phyloP scores from a whole-genome alignment of 1,284 basidiomycete genomes.

The Boletus chippewaensis region DNA sequence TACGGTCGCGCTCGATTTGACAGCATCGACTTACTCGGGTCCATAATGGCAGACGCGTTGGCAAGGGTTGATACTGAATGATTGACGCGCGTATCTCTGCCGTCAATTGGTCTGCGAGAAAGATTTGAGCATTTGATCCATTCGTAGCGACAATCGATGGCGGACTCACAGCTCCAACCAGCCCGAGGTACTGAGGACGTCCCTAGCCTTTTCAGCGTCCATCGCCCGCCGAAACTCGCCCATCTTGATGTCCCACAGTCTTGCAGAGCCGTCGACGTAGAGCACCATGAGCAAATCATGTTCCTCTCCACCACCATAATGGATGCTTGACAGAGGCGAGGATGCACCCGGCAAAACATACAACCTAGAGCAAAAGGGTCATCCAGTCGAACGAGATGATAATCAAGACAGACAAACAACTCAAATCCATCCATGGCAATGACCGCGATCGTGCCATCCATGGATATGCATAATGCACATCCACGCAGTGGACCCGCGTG shows the following conservation, averaged over 20 bases:
- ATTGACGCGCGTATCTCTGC: slow-evolving; percentile 20
- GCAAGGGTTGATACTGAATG: slow-evolving; percentile 25
- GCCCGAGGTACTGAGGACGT: slow-evolving; percentile 60
- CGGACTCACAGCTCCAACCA: slow-evolving; percentile 65
- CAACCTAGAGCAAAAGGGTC: slow-evolving; percentile 39
- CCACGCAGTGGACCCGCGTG: slow-evolving; percentile 57
- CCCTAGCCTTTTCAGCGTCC: slow-evolving; percentile 67
- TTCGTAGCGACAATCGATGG: background rate
- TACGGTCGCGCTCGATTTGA: background rate
- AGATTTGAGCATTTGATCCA: background rate
- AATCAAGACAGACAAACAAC: slow-evolving; percentile 46
- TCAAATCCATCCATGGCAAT: slow-evolving; percentile 72
- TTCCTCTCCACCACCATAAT: slow-evolving; percentile 45
- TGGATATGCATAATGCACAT: slow-evolving; percentile 67
- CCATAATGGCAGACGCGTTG: slow-evolving; percentile 6
- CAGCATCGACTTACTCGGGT: slow-evolving; percentile 21
- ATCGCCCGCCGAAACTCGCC: slow-evolving; percentile 85
- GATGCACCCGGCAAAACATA: slow-evolving; percentile 76
- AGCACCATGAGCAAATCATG: slow-evolving; percentile 67
- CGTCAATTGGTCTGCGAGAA: slow-evolving; percentile 21
- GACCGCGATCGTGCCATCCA: slow-evolving; percentile 78
- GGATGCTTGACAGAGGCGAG: slow-evolving; percentile 59
- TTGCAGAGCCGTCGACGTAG: slow-evolving; percentile 72
- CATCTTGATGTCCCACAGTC: slow-evolving; percentile 85
- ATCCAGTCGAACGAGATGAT: background rate